Base-by-base conservation (phyloP, 495 filamentous ascomycete genomes). In the Trichoderma gamsii region DNA sequence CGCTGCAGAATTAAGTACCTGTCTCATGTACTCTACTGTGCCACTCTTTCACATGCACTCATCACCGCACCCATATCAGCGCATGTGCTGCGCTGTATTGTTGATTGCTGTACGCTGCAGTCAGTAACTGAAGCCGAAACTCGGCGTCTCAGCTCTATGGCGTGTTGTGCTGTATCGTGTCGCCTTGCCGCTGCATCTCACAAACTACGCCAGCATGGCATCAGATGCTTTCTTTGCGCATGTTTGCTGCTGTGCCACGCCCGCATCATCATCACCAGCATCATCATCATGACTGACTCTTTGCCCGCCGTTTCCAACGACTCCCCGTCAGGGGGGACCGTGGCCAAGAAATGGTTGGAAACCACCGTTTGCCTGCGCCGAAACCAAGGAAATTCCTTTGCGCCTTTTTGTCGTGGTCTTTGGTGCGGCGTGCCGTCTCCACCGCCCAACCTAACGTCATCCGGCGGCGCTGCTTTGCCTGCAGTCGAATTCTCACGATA, bases 401-500 rank as follows among this genome's bases (percentile, higher is more conserved):
- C 49, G 49, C 21, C 49, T 21, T 52, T 52, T 52, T 38, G 18
- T 52, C 44, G n/a, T 49, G 49, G n/a, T 38, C 7, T 9, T 38
- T 6, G 35, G 35, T 38, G 35, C 35, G 35, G 0, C 35, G 35
- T 38, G 35, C 35, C 8, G 5, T 9, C 35, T 18, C 49, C 49
- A 52, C 49, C 49, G 49, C 49, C 35, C 4, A 52, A 21, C 25
- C 49, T 52, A 52, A 52, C 49, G 49, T 52, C 49, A 52, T 52
- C 49, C 49, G 49, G 49, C n/a, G 35, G 29, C 29, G 4, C 29
- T 29, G 29, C 1, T 4, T 29, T 4, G 1, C 1, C 41, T 44
- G 6, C 41, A 16, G n/a, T n/a, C n/a, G n/a, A 44, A 11, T 44
- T 44, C 41, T 51, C 46, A 51, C 46, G 15, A 51, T 21, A 51